Evolutionary conservation across 108 stramenopile species (phyloP).

Genomic region (Cyclotella distinguenda): DNA sequence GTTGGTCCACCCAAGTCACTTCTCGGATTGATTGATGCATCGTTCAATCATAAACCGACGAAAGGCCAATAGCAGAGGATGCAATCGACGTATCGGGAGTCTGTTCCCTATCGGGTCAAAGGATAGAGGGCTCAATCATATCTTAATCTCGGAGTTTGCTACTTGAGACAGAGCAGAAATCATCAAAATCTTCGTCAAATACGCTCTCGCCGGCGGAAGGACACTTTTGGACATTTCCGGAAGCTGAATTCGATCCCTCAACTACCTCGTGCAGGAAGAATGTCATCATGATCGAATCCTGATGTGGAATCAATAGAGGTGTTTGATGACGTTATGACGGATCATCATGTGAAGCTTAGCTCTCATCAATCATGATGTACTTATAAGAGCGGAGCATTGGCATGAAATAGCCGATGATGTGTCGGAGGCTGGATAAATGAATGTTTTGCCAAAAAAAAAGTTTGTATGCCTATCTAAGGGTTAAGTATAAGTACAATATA

Average conservation of each 20-base stretch:
- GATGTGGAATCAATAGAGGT: background rate
- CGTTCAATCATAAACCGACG: background rate
- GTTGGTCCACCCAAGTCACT: too few species aligned
- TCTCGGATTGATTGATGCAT: background rate
- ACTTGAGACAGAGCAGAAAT: conserved; percentile 3
- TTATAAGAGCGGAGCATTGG: too few species aligned
- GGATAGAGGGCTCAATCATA: background rate
- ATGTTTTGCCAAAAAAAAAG: too few species aligned
- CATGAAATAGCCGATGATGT: too few species aligned
- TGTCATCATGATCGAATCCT: background rate
- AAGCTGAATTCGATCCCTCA: background rate
- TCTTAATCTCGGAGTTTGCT: background rate
- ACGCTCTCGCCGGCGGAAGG: background rate
- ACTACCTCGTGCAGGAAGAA: background rate
- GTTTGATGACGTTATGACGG: too few species aligned
- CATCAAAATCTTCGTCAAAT: conserved; percentile 7
- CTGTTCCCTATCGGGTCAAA: background rate
- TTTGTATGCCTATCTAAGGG: too few species aligned
- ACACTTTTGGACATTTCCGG: background rate
- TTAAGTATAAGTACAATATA: too few species aligned
- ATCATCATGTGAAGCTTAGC: too few species aligned
- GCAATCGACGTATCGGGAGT: background rate
- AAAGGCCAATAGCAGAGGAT: conserved; percentile 3
- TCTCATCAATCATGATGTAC: too few species aligned
- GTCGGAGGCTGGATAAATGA: too few species aligned